These are phyloP conservation scores for Aureobasidium sp. DNA, from an alignment of 2,329 filamentous ascomycete species.

Conservation along the genomic window DNA sequence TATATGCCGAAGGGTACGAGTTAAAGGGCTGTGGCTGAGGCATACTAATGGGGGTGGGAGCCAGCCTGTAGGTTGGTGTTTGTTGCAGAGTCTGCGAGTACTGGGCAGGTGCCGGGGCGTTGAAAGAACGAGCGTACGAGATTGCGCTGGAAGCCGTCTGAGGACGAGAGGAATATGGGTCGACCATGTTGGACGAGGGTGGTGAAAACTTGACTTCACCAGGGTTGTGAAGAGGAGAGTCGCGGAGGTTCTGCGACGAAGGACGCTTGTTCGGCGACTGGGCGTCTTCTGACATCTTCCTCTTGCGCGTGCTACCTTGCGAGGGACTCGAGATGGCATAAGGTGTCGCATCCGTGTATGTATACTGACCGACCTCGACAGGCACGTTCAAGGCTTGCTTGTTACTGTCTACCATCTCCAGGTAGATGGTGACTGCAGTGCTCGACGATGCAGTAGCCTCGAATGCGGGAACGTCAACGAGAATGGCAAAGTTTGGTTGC, in stretches of 20 bases:
- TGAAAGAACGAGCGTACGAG: conserved; percentile 30
- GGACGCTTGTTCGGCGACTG: conserved; percentile 33
- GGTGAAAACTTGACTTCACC: conserved; percentile 16
- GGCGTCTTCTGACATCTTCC: conserved; percentile 42
- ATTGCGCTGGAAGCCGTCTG: conserved; percentile 15
- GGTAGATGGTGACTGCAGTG: conserved; percentile 49
- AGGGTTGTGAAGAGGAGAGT: conserved; percentile 19
- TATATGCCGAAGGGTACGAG: conserved; percentile 36
- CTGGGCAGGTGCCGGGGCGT: conserved; percentile 24
- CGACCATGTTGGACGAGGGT: conserved; percentile 13
- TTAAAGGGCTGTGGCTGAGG: conserved; percentile 20
- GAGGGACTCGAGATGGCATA: conserved; percentile 30
- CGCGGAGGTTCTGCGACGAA: conserved; percentile 26
- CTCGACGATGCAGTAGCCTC: conserved; percentile 48
- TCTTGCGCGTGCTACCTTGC: conserved; percentile 42
- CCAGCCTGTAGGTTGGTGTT: conserved; percentile 13
- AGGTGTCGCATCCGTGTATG: conserved; percentile 44
- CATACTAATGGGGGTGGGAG: conserved; percentile 11
- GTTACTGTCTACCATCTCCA: conserved; percentile 48
- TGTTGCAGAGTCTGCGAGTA: conserved; percentile 20
- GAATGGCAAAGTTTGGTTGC: conserved; percentile 61
- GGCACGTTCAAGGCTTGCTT: conserved; percentile 30
- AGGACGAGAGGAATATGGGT: conserved; percentile 15
- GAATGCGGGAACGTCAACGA: conserved; percentile 62
- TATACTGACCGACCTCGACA: conserved; percentile 53